Evolutionary conservation across 352 stramenopile species (phyloP), one percentile per base, ranked within the genome.

Genomic region (Phytophthora megakarya): DNA sequence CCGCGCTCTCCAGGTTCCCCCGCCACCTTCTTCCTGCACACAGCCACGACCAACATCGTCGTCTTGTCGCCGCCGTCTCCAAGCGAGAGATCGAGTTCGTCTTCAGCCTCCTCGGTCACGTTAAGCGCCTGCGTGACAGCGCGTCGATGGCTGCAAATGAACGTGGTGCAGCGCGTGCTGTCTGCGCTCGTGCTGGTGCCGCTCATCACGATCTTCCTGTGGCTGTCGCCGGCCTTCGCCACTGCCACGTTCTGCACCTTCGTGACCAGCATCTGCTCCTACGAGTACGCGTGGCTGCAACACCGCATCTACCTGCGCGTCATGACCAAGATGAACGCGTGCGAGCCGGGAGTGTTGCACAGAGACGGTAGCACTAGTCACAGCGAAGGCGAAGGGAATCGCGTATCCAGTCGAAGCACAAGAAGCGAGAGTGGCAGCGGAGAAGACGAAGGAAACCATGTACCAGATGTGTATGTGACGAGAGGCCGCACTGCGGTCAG

Each of bases 231-330:
- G 16, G 77, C 75, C 26, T 84, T 87, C 53, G 76, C 78, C 28
- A 90, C 81, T 22, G 77, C 78, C 39, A 90, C 77, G n/a, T 75
- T 88, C 61, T 90, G 81, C 44, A 74, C 78, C 4, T 86, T 85
- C 40, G 69, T 88, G 13, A 84, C 65, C 26, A 84, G 71, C 22
- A 72, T 88, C 43, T 90, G 81, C 69, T 76, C 80, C 11, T 92
- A 85, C 58, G 83, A 92, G 61, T 92, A 88, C 30, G 73, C 79
- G 19, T 90, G 83, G 83, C 68, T 92, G 30, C 70, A 78, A 13
- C 75, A 90, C 50, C 79, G 83, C 30, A 92, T 92, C 57, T 75
- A 88, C 32, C 54, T 73, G 57, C 80, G 80, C 44, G 46, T 89
- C 5, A 58, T 80, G 63, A 67, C 67, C 32, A 77, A 72, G 42